These are phyloP conservation scores for Mallotus nudiflorus DNA, from an alignment of 345 rosid species.

Conservation along the genomic window DNA sequence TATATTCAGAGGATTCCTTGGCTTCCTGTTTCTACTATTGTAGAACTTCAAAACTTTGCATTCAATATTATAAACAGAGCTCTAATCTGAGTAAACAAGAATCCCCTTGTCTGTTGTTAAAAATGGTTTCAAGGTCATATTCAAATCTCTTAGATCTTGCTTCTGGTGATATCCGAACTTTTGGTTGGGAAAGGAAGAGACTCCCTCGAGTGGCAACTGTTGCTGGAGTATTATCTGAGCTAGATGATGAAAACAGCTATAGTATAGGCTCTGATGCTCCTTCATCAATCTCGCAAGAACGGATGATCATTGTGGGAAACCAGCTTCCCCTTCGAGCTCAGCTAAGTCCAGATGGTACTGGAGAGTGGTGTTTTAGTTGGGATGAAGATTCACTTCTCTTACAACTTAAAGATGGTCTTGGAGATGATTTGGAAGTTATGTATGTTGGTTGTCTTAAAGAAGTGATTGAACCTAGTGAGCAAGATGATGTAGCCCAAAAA, in stretches of 20 bases:
- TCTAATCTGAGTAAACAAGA: constrained; percentile 20
- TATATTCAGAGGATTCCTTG: not conserved
- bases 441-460: constrained; percentile 90
- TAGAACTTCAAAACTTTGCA: constrained; percentile 17
- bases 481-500: constrained; percentile 82
- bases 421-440: constrained; percentile 83
- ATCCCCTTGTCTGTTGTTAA: constrained; percentile 9
- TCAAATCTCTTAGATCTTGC: constrained; percentile 93
- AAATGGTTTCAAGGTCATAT: constrained; percentile 90
- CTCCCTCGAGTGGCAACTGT: constrained; percentile 92
- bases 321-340: constrained; percentile 85
- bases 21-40: not conserved
- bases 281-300: constrained; percentile 68
- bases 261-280: constrained; percentile 87
- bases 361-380: constrained; percentile 72
- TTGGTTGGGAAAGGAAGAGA: constrained; percentile 66
- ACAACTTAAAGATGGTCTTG: constrained; percentile 90
- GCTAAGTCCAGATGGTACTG: constrained; percentile 41
- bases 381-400: constrained; percentile 92
- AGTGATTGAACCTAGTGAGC: constrained; percentile 56
- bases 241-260: constrained; percentile 70
- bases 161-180: constrained; percentile 59
- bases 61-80: constrained; percentile 6
- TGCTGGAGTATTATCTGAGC: constrained; percentile 76
- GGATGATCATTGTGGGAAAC: constrained; percentile 88